These are phyloP conservation scores for Capsicum baccatum DNA, from an alignment of 257 asterid species.

Conservation along the genomic window DNA sequence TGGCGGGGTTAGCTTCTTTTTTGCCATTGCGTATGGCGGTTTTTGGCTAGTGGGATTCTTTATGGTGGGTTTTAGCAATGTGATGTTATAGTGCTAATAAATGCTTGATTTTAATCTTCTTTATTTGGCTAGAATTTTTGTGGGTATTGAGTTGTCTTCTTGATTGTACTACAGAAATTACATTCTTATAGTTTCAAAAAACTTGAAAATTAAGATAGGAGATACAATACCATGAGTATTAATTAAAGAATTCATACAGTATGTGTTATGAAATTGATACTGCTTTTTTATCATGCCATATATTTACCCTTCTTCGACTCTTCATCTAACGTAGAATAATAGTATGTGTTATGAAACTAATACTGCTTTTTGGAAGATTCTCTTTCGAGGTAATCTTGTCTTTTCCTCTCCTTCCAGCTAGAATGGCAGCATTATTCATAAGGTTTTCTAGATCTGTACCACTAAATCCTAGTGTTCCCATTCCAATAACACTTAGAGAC, in stretches of 20 bases:
- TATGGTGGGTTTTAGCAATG: no score
- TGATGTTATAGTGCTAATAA: neutral
- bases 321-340: neutral
- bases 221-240: neutral
- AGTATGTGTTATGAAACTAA: constrained; percentile 55
- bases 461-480: constrained; percentile 75
- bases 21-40: no score
- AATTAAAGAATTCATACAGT: constrained; percentile 19
- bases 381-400: constrained; percentile 49
- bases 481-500: constrained; percentile 59
- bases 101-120: neutral
- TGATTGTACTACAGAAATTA: neutral
- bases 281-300: neutral
- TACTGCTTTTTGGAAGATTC: constrained; percentile 69
- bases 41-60: neutral
- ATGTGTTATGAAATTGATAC: no score
- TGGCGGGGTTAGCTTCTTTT: no score
- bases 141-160: neutral
- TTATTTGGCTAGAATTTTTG: neutral
- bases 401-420: constrained; percentile 75
- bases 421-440: constrained; percentile 77
- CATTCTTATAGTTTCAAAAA: neutral
- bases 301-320: constrained; percentile 9
- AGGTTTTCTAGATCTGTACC: constrained; percentile 78
- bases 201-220: neutral